Percentiles rank a stretch among this genome's conserved stretches.
These are phyloP conservation scores for Chenopodium suecicum DNA, from an alignment of 148 eudicot genomes.

Conservation along the genomic window DNA sequence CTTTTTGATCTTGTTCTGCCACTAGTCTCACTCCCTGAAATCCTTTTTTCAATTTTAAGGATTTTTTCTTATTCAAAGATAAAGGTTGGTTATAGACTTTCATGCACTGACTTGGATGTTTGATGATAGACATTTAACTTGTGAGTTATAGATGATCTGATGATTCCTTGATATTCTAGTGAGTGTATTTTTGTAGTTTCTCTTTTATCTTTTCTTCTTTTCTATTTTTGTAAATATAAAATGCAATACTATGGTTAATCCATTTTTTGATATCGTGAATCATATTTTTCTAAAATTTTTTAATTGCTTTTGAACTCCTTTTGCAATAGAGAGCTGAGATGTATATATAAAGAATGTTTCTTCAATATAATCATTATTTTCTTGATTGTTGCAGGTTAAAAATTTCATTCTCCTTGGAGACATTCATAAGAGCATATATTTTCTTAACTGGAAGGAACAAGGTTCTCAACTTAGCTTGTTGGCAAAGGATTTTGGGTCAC, in stretches of 20 bases:
- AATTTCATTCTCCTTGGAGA: slow-evolving; percentile 96
- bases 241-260: not conserved
- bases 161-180: not conserved
- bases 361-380: not conserved
- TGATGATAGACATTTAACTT: not conserved
- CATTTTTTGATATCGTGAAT: not conserved
- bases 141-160: not conserved
- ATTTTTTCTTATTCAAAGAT: not conserved
- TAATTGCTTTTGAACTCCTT: not conserved
- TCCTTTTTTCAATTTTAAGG: not conserved
- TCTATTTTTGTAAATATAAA: too few species aligned
- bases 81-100: not conserved
- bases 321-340: not conserved
- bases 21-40: not conserved
- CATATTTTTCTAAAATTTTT: not conserved
- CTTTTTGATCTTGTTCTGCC: not conserved
- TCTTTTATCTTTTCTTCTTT: too few species aligned
- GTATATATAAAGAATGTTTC: not conserved
- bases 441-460: slow-evolving; percentile 97
- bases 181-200: not conserved
- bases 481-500: slow-evolving; percentile 94
- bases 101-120: not conserved
- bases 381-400: slow-evolving; percentile 61
- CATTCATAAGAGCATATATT: slow-evolving; percentile 90
- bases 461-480: slow-evolving; percentile 85